Base-by-base conservation (phyloP, 1,284 basidiomycete genomes). In the Moesziomyces antarcticus region DNA sequence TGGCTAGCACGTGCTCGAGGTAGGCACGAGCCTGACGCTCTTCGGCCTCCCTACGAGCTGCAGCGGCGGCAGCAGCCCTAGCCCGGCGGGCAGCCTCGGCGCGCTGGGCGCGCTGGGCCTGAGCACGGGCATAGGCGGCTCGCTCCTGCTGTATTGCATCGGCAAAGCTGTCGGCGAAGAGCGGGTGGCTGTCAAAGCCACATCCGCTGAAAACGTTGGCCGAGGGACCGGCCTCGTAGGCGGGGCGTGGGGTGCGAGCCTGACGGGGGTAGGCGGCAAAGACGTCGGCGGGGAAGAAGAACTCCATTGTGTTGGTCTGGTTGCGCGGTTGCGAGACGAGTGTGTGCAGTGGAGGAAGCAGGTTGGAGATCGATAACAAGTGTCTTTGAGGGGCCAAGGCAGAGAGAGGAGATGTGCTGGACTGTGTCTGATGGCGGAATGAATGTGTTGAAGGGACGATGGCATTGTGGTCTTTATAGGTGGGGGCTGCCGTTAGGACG, bases 261-360 rank as follows among this genome's bases (percentile, higher is more conserved):
- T 60, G 65, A 40, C 51, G 53, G 18, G 68, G 72, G 56, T 71
- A 63, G 35, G 61, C 58, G 54, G 72, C 40, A 40, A 71, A 71
- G 46, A 75, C 63, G 53, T 75, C 72, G 60, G 67, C 56, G 53
- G 72, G 72, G 57, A 75, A 65, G 72, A 67, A 75, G 63, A 75
- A 75, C 67, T 75, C 72, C 72, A 75, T 75, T 1, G 13, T 49
- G 44, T 8, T 13, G 1, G 27, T 22, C 53, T 18, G 44, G 10
- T 22, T 48, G 13, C 3, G 22, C 14, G 13, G 22, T 44, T 50
- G 21, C 14, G 47, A 18, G 50, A 40, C n/a, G 25, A 45, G 5
- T n/a, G 56, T 24, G 51, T 16, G 30, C 47, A 40, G 42, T 4
- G 37, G 33, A 35, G 50, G 16, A 10, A 35, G 40, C 8, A 35